Evolutionary conservation across 2,329 filamentous ascomycete genomes (phyloP), one percentile per base, ranked within the genome.

Genomic region (Diaporthe ilicicola): DNA sequence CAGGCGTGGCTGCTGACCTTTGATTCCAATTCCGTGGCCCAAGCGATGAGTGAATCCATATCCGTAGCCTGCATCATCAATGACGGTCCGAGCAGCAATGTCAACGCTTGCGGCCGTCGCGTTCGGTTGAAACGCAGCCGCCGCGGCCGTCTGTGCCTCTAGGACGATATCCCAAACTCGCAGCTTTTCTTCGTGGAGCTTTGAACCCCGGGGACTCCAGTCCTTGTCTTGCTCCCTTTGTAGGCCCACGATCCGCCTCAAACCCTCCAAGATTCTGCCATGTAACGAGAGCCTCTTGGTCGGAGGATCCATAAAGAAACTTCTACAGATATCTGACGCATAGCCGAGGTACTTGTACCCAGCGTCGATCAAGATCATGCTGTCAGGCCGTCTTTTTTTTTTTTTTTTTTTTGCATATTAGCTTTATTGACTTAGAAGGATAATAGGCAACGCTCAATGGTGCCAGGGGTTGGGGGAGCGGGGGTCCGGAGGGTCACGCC

Each of bases 11-110:
- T 34, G n/a, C 22, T 74, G n/a, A 79, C 79, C 79, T 79, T 91
- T 91, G 76, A 92, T 90, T 0, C 89, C 90, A 59, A 92, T 90
- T 1, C 89, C 87, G 74, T 92, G 90, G 1, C 89, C 89, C 1
- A 91, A 81, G 1, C 89, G 84, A 74, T 91, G 89, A 1, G 89
- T 91, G 73, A 91, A 91, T 0, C 82, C 83, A 24, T 84, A 80
- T 0, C 87, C 88, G 71, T 91, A 91, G 0, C 89, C 89, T 0
- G 88, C 89, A 13, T 84, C 77, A 15, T 86, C 83, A 62, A 91
- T 91, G 24, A 91, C 82, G 0, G 79, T 79, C 1, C 89, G 83
- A 7, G 89, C 89, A 1, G 89, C 89, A 50, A 91, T 84, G 72
- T 91, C 89, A 2, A 91, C 86, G 50, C 83, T 85, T 1, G 89